A percentile compares a stretch with the other conserved stretches of the same genome.
These are phyloP conservation scores for Noccaea caerulescens DNA, from an alignment of 345 rosid species.

Conservation along the genomic window DNA sequence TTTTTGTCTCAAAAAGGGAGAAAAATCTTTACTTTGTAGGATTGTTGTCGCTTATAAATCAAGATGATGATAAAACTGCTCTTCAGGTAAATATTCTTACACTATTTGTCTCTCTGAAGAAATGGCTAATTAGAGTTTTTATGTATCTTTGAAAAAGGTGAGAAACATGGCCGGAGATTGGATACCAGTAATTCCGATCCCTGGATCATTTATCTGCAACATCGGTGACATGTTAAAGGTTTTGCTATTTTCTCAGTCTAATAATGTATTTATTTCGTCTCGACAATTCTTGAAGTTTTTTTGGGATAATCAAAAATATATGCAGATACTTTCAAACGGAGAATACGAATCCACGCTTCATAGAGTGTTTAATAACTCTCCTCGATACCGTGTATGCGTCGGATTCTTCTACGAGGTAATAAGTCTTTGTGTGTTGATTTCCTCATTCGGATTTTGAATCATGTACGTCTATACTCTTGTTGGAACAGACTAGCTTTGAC, in stretches of 20 bases:
- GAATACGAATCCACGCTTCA: constrained; percentile 80
- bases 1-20: constrained; percentile 5
- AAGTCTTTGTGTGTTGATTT: neutral
- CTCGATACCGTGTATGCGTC: constrained; percentile 61
- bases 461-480: neutral
- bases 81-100: constrained; percentile 55
- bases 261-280: neutral
- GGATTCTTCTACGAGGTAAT: constrained; percentile 82
- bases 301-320: constrained; percentile 4
- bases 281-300: constrained; percentile 4
- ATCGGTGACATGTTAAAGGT: constrained; percentile 94
- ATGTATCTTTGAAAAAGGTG: constrained; percentile 55
- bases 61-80: constrained; percentile 76
- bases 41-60: constrained; percentile 74
- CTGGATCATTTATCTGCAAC: constrained; percentile 86
- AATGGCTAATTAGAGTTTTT: neutral
- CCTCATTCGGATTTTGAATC: neutral
- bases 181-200: constrained; percentile 79
- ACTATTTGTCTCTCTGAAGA: no score
- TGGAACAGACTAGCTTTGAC: constrained; percentile 62
- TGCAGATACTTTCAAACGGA: constrained; percentile 78
- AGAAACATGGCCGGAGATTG: constrained; percentile 75
- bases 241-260: neutral
- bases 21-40: constrained; percentile 39
- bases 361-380: constrained; percentile 64